phyloP scores from a whole-genome alignment of 78 protist genomes.

The Dictyostelium brefeldianum region DNA sequence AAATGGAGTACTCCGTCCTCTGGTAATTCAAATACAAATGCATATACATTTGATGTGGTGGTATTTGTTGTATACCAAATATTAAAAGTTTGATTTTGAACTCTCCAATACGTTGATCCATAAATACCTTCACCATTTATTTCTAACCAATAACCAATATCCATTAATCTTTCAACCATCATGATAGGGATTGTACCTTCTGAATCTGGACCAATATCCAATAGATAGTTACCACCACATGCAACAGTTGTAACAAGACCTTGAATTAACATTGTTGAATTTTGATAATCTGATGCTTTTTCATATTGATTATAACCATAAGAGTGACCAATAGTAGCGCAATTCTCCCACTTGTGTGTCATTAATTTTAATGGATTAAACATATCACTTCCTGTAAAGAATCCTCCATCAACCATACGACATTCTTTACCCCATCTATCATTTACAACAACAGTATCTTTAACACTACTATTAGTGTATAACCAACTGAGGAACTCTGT shows the following conservation, averaged over 20 bases:
- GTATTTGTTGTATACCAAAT: constrained; percentile 46
- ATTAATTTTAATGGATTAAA: constrained; percentile 41
- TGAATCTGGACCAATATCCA: constrained; percentile 71
- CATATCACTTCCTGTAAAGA: constrained; percentile 40
- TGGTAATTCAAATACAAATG: constrained; percentile 36
- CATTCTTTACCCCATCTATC: constrained; percentile 82
- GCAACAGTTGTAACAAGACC: constrained; percentile 30
- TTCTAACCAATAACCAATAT: constrained; percentile 66
- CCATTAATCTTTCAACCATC: constrained; percentile 24
- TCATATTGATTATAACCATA: constrained; percentile 43
- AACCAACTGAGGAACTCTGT: constrained; percentile 74
- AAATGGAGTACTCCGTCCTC: not conserved
- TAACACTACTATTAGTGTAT: not conserved
- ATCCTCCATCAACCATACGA: constrained; percentile 57
- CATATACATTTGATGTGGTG: constrained; percentile 15
- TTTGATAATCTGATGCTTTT: constrained; percentile 10
- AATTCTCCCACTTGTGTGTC: constrained; percentile 77
- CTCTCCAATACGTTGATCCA: constrained; percentile 60
- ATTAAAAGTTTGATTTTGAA: constrained; percentile 21
- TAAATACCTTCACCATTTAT: constrained; percentile 74
- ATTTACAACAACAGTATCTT: constrained; percentile 58
- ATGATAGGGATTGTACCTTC: constrained; percentile 49
- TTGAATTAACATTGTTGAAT: not conserved
- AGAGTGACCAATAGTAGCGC: constrained; percentile 35
- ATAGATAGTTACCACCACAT: constrained; percentile 70